Percentiles rank a stretch among this genome's conserved stretches.
phyloP scores from a whole-genome alignment of 371 early-diverging fungal species.

The Mortierella sp. region DNA sequence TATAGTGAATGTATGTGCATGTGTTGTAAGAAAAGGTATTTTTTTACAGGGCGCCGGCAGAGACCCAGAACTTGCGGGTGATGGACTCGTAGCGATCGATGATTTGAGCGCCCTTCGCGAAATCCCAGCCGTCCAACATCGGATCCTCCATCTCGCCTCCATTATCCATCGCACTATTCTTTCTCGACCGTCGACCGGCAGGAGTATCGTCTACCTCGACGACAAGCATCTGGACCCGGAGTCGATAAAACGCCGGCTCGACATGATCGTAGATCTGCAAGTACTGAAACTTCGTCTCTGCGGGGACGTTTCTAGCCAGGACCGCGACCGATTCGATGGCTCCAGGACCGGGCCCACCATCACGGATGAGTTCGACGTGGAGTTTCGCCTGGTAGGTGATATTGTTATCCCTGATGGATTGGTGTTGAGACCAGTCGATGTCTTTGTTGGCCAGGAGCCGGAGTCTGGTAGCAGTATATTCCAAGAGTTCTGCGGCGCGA shows the following conservation, averaged over 20 bases:
- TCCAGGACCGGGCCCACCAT: constrained; percentile 13
- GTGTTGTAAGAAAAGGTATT: background rate
- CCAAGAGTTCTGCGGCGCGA: constrained; percentile 32
- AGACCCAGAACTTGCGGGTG: constrained; percentile 39
- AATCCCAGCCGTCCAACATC: constrained; percentile 40
- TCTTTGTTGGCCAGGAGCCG: constrained; percentile 14
- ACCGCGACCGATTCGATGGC: constrained; percentile 29
- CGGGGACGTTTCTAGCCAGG: constrained; percentile 42
- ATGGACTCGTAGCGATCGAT: constrained; percentile 50
- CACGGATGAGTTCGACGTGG: constrained; percentile 37
- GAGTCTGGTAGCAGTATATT: constrained; percentile 27
- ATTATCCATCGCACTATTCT: background rate
- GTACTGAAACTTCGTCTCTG: constrained; percentile 39
- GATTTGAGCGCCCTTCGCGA: constrained; percentile 26
- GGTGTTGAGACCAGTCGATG: constrained; percentile 2
- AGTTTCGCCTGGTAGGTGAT: constrained; percentile 33
- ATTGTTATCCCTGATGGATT: constrained; percentile 2
- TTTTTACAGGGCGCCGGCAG: constrained; percentile 30
- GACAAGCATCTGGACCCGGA: constrained; percentile 44
- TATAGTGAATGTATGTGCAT: background rate
- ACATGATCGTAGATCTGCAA: constrained; percentile 45
- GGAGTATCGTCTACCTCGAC: constrained; percentile 25
- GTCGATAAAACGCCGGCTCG: constrained; percentile 28
- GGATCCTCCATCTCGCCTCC: background rate
- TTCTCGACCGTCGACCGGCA: background rate